Percentiles rank a stretch among this genome's conserved stretches.
phyloP scores from a whole-genome alignment of 306 rosid genomes.

The cucumber (Cucumis sativus) region Cucumber_9930_V3 NC_026661.2:17824501-17825000 shows the following conservation, averaged over 20 bases:
- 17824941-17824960: constrained; percentile 22
- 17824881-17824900: constrained; percentile 11
- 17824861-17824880: constrained; percentile 9
- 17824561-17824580: background rate
- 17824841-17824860: constrained; percentile 15
- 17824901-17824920: constrained; percentile 16
- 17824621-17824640: background rate
- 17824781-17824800: constrained; percentile 20
- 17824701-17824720: constrained; percentile 19
- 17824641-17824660: background rate
- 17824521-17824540: background rate
- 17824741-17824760: constrained; percentile 97
- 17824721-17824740: constrained; percentile 48
- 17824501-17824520: constrained; percentile 15
- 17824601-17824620: background rate
- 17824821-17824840: constrained; percentile 12
- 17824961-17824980: constrained; percentile 12
- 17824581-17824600: background rate
- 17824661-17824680: constrained; percentile 22
- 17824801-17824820: constrained; percentile 16
- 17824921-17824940: constrained; percentile 25
- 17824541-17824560: background rate
- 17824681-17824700: constrained; percentile 26
- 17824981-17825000: constrained; percentile 16
- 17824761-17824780: constrained; percentile 66